Percentiles rank a stretch among this genome's conserved stretches.
Evolutionary conservation across 208 protist species (phyloP).

Genomic region (Phytomonas sp.): DNA sequence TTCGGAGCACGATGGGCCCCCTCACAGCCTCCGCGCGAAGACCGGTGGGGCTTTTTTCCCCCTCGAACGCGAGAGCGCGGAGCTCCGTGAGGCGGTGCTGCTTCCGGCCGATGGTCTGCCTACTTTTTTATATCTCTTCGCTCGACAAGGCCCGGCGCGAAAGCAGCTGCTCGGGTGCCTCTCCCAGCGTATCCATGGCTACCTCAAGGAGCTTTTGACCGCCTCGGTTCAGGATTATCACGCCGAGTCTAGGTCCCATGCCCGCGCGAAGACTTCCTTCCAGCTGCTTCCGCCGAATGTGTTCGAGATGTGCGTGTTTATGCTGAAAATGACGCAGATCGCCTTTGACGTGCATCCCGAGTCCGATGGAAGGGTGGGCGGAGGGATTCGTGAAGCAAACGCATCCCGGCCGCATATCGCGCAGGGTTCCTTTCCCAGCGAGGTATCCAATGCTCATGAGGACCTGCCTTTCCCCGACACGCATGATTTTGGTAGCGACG

Average conservation of each 20-base stretch:
- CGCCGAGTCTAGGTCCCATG: neutral
- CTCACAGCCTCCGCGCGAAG: no score
- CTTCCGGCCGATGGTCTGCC: neutral
- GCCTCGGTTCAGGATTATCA: neutral
- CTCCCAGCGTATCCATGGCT: slow-evolving; percentile 1
- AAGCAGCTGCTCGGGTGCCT: slow-evolving; percentile 7
- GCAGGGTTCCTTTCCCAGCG: neutral
- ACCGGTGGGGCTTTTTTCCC: no score
- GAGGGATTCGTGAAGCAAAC: no score
- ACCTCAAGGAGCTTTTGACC: slow-evolving; percentile 10
- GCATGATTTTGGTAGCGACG: neutral
- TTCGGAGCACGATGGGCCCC: no score
- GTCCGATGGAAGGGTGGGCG: neutral
- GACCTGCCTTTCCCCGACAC: neutral
- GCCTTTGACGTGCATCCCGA: slow-evolving; percentile 9
- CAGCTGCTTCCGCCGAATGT: slow-evolving; percentile 19
- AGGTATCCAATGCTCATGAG: neutral
- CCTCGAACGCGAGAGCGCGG: no score
- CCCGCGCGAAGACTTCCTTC: neutral
- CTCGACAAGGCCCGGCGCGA: neutral
- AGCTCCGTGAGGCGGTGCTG: neutral
- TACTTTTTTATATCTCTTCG: neutral
- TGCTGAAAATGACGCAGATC: slow-evolving; percentile 29
- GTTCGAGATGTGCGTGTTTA: slow-evolving; percentile 23
- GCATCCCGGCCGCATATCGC: no score